Evolutionary conservation across 1,284 basidiomycete species (phyloP), one percentile per base, ranked within the genome.

Genomic region (Pyrrhoderma noxium): DNA sequence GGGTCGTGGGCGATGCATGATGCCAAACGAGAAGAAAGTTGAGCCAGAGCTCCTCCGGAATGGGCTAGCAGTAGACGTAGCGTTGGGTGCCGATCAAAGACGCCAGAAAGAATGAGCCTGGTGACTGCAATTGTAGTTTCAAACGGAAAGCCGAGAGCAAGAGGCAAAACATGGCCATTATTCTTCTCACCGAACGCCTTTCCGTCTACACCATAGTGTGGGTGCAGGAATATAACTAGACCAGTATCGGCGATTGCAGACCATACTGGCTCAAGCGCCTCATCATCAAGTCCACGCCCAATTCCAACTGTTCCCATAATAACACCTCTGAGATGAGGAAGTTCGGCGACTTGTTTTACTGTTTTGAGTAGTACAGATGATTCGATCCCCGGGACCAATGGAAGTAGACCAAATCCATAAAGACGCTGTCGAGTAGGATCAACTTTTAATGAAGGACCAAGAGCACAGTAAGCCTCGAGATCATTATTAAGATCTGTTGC

Each of bases 1-100:
- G 89, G 88, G 62, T 93, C 90, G 61, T 93, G 90, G 51, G 77
- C 75, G 56, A 93, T 83, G 62, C 89, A 93, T 8, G 84, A 88
- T 0, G 88, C 82, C 35, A 93, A 72, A 16, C 90, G 80, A 18
- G 88, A 90, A 9, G 85, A 90, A 21, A 93, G 73, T 53, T 82
- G 80, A 23, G 89, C 83, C 27, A 93, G 75, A 1, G 86, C 82
- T 5, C 89, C 90, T 31, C 89, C 89, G 0, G 89, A 89, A 64
- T 93, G 90, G 0, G 89, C 90, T 53, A 91, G 79, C 14, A 93
- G 74, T 46, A 93, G 68, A 23, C 79, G 78, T 39, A 93, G 78
- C 31, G 68, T 63, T 2, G 89, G 89, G 64, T 83, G 79, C 35
- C 85, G 78, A 64, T 93, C 90, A 57, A 90, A 72, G 8, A 85